These are phyloP conservation scores for Suillus clintonianus DNA, from an alignment of 768 basidiomycete species.

Conservation along the genomic window DNA sequence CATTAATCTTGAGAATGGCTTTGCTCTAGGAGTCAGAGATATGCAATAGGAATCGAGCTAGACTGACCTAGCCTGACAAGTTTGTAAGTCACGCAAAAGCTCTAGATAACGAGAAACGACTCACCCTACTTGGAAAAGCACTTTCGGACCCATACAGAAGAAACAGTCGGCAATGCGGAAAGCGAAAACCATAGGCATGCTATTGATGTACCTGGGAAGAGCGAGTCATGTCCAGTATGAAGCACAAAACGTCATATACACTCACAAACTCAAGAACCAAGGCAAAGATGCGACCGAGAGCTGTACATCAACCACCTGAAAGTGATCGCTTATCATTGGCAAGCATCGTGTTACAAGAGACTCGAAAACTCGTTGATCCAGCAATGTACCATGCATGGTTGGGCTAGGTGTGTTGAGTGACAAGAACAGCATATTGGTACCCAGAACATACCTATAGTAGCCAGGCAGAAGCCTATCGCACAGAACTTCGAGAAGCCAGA, in stretches of 20 bases:
- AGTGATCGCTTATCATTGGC: constrained; percentile 94
- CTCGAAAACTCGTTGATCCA: constrained; percentile 99
- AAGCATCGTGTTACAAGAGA: constrained; percentile 86
- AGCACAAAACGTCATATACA: constrained; percentile 22
- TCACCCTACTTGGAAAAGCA: constrained; percentile 97
- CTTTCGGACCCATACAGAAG: constrained; percentile 98
- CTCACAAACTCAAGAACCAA: constrained; percentile 97
- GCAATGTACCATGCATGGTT: constrained; percentile 97
- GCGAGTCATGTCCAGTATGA: constrained; percentile 2
- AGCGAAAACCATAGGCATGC: constrained; percentile 96
- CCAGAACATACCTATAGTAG: constrained; percentile 80
- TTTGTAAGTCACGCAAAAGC: constrained; percentile 12
- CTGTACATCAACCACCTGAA: constrained; percentile 89
- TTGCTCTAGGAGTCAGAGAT: constrained; percentile 12
- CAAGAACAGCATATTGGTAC: not conserved
- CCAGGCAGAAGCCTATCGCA: constrained; percentile 95
- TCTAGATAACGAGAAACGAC: not conserved
- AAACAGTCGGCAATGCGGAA: constrained; percentile 98
- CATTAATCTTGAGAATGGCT: constrained; percentile 98
- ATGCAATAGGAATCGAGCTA: not conserved
- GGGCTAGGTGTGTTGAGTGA: constrained; percentile 50
- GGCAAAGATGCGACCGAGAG: constrained; percentile 95
- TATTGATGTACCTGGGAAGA: constrained; percentile 73
- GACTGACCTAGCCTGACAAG: constrained; percentile 55
- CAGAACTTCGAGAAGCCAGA: constrained; percentile 94